Conservation (phyloP, 2,329 filamentous ascomycete genomes). For the Pleoardoris graminearum region DNA sequence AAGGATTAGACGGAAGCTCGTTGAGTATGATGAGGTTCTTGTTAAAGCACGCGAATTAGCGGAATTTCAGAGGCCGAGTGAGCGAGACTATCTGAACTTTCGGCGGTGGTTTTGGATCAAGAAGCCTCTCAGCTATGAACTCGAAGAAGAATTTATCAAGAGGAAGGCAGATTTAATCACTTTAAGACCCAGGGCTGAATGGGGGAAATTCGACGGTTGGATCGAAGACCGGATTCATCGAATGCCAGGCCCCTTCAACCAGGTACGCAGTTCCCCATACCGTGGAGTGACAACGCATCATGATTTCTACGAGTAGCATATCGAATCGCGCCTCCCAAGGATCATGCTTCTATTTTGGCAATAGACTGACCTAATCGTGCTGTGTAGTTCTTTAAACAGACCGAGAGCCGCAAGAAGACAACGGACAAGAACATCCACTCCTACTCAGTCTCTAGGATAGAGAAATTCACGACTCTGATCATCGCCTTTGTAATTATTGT, state of each 20-base stretch:
- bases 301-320: no score
- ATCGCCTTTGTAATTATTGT: constrained; percentile 46
- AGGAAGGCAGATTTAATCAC: constrained; percentile 44
- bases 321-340: no score
- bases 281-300: no score
- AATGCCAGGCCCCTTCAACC: no score
- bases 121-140: constrained; percentile 29
- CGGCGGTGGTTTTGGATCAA: constrained; percentile 34
- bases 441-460: constrained; percentile 36
- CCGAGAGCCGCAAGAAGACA: constrained; percentile 31
- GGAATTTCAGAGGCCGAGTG: constrained; percentile 38
- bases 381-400: no score
- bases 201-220: constrained; percentile 41
- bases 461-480: constrained; percentile 40
- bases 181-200: constrained; percentile 40
- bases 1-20: constrained; percentile 5
- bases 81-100: constrained; percentile 39
- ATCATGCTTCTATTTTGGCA: no score
- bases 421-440: constrained; percentile 30
- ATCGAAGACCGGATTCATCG: no score
- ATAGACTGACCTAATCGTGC: no score
- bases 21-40: constrained; percentile 35
- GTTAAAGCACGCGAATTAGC: constrained; percentile 37
- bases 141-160: constrained; percentile 32
- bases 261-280: no score